Evolutionary conservation across 2,329 filamentous ascomycete genomes (phyloP).

Genomic region (Apiospora arundinis): DNA sequence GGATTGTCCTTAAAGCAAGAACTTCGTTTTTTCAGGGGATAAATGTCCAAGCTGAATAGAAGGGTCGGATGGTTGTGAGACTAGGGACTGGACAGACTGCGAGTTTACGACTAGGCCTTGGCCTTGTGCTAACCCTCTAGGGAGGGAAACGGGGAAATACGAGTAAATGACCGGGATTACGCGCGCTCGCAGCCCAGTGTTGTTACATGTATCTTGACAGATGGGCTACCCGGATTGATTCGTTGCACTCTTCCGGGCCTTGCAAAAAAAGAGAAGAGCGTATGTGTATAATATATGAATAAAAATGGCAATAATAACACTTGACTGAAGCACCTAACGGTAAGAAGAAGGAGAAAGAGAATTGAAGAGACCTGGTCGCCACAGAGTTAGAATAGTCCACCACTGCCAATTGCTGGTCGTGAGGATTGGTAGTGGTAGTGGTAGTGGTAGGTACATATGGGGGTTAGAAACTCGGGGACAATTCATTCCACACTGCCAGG

Average conservation of each 20-base stretch:
- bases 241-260: background rate
- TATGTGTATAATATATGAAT: background rate
- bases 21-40: constrained; percentile 20
- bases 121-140: constrained; percentile 12
- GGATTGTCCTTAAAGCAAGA: too few species aligned
- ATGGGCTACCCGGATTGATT: background rate
- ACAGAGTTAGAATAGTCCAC: background rate
- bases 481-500: background rate
- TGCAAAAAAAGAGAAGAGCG: background rate
- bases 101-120: constrained; percentile 12
- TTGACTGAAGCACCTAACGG: too few species aligned
- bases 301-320: too few species aligned
- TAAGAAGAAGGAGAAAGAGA: background rate
- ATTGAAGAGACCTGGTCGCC: background rate
- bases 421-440: background rate
- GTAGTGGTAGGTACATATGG: background rate
- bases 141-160: constrained; percentile 10
- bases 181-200: constrained; percentile 12
- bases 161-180: constrained; percentile 7
- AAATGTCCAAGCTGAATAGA: constrained; percentile 19
- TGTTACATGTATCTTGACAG: constrained; percentile 13
- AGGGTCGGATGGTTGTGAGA: constrained; percentile 16
- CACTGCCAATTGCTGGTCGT: background rate
- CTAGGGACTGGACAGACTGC: constrained; percentile 15
- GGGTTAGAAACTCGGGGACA: background rate